phyloP scores from a whole-genome alignment of 148 eudicot species.

The Fallopia convolvulus region DNA sequence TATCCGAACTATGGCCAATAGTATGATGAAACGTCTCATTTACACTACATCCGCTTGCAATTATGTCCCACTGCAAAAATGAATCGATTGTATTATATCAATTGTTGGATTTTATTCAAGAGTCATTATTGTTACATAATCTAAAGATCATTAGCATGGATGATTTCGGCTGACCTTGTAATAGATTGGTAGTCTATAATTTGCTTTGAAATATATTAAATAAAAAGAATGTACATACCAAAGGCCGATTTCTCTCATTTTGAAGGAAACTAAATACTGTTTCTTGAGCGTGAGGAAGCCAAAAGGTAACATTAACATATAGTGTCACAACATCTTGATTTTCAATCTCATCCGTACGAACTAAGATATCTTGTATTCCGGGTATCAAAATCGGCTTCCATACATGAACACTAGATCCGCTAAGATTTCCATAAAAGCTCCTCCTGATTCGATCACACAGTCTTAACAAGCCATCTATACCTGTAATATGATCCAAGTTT shows the following conservation, averaged over 20 bases:
- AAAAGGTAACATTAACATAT: not conserved
- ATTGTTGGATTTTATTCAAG: no score
- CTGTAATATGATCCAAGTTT: not conserved
- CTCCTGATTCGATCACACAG: slow-evolving; percentile 10
- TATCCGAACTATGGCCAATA: not conserved
- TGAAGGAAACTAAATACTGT: not conserved
- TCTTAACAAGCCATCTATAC: not conserved
- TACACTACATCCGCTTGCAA: not conserved
- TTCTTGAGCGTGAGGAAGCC: slow-evolving; percentile 5
- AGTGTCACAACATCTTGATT: not conserved
- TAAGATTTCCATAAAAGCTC: slow-evolving; percentile 10
- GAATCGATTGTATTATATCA: not conserved
- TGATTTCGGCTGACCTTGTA: no score
- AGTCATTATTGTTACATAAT: no score
- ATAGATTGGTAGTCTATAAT: no score
- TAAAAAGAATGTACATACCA: not conserved
- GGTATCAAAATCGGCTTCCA: slow-evolving; percentile 4
- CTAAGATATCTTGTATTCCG: not conserved
- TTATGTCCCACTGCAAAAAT: slow-evolving; percentile 10
- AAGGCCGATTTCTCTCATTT: not conserved
- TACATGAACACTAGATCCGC: slow-evolving; percentile 9
- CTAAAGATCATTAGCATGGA: no score
- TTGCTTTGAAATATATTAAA: not conserved
- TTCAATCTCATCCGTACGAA: not conserved
- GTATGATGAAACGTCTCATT: not conserved